A percentile compares a stretch with the other conserved stretches of the same genome.
Evolutionary conservation across 2,329 filamentous ascomycete genomes (phyloP).

Genomic region (Rhexocercosporidium sp.): DNA sequence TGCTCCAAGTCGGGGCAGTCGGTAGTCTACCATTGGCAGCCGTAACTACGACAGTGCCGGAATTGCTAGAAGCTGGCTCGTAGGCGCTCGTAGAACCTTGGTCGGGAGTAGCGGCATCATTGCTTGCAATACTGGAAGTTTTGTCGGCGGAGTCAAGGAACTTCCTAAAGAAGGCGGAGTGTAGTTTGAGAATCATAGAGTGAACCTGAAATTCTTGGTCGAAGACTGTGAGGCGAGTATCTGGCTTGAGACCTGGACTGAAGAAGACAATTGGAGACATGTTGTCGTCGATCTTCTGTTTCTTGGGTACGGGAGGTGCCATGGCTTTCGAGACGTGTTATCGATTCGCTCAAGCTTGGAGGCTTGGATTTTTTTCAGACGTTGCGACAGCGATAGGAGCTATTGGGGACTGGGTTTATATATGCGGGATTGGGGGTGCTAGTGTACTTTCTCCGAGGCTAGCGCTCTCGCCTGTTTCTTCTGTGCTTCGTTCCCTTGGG

Average conservation of each 20-base stretch:
- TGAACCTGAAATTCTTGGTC: slow-evolving; percentile 22
- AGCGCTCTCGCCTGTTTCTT: too few species aligned
- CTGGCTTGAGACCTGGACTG: neutral
- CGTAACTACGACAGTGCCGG: too few species aligned
- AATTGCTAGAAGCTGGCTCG: neutral
- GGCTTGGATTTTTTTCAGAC: too few species aligned
- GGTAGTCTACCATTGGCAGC: neutral
- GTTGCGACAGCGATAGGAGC: too few species aligned
- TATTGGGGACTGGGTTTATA: too few species aligned
- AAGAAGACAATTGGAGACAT: slow-evolving; percentile 9
- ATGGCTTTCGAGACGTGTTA: neutral
- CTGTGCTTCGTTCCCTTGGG: too few species aligned
- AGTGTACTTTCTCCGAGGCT: too few species aligned
- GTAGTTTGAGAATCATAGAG: slow-evolving; percentile 17
- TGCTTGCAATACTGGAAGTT: neutral
- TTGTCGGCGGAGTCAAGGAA: slow-evolving; percentile 28
- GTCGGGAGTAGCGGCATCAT: slow-evolving; percentile 28
- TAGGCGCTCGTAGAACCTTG: neutral
- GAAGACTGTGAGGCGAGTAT: slow-evolving; percentile 19
- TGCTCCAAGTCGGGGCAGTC: neutral
- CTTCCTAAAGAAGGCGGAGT: slow-evolving; percentile 22
- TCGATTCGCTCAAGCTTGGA: too few species aligned
- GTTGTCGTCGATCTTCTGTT: neutral
- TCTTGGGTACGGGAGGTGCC: neutral
- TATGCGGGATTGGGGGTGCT: too few species aligned